phyloP scores from a whole-genome alignment of 148 eudicot species.

The Heliosperma pusillum region DNA sequence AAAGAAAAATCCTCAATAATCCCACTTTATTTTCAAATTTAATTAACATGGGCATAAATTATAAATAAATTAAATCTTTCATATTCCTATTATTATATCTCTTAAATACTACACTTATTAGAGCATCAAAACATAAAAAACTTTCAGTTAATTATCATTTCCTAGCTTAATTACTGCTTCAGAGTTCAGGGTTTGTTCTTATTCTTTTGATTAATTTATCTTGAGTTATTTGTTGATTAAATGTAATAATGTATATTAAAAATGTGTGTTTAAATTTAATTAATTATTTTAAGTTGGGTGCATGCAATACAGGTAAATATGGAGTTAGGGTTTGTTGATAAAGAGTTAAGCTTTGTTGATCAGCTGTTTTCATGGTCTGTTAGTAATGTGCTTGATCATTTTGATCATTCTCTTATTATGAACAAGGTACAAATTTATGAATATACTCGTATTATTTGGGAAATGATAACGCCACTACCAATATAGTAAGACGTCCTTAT shows the following conservation, averaged over 20 bases:
- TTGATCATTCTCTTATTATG: conserved; percentile 34
- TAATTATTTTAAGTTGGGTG: neutral
- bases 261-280: conserved; percentile 5
- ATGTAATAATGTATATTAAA: neutral
- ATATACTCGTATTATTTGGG: too few species aligned
- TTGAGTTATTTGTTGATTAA: too few species aligned
- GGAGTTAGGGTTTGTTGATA: conserved; percentile 2
- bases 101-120: conserved; percentile 3
- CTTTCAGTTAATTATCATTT: neutral
- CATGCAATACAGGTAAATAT: conserved; percentile 18
- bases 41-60: neutral
- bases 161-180: neutral
- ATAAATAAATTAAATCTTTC: neutral
- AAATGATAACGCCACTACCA: too few species aligned
- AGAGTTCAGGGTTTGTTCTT: neutral
- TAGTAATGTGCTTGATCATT: conserved; percentile 37
- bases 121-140: too few species aligned
- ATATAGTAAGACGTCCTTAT: too few species aligned
- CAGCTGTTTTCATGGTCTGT: conserved; percentile 51
- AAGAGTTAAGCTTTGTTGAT: conserved; percentile 21
- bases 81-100: neutral
- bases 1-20: conserved; percentile 1
- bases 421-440: conserved; percentile 17
- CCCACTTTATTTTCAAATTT: neutral
- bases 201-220: neutral